Base-by-base conservation (phyloP, 2,329 filamentous ascomycete genomes). In the Xylaria sp. region DNA sequence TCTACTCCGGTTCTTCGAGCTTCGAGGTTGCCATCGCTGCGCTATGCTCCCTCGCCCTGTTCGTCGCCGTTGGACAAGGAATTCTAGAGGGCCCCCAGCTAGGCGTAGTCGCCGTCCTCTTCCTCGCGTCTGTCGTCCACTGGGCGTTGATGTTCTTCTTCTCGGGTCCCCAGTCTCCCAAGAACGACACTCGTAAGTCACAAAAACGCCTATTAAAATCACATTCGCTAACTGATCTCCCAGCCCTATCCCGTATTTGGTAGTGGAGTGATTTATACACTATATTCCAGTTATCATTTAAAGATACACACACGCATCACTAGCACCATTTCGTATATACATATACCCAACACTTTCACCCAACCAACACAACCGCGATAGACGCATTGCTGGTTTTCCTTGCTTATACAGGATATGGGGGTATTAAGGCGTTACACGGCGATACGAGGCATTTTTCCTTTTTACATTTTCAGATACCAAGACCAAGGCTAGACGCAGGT, bases 21-120 rank as follows among this genome's bases (percentile, higher is more conserved):
- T 69, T 67, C 44, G 69, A 72, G 66, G 69, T 72, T 31, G 69
- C 71, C 61, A 71, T 72, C 40, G 69, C 71, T 2, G 71, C 71
- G 1, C 17, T 72, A 6, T 72, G 71, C 66, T 72, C 71, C 10
- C 63, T 71, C 44, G 71, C 13, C 26, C n/a, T 72, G 20, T 71
- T 72, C 56, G 64, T 71, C 10, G 61, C 63, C 23, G 42, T 71
- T 5, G 63, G 66, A 11, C 71, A 72, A 59, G 71, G 71, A n/a
- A 53, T 72, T 59, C 51, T 71, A 6, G 58, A 63, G 38, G 71
- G 71, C 6, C 64, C 61, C 5, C 66, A 71, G 23, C 58, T 72
- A 1, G 66, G 62, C 61, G 42, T 72, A 36, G 61, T 71, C n/a
- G 61, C 48, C 20, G 66, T 71, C 23, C 66, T 72, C 62, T 53